Conservation (phyloP, 305 asterid species). For the Solanum aculeatissimum region DNA sequence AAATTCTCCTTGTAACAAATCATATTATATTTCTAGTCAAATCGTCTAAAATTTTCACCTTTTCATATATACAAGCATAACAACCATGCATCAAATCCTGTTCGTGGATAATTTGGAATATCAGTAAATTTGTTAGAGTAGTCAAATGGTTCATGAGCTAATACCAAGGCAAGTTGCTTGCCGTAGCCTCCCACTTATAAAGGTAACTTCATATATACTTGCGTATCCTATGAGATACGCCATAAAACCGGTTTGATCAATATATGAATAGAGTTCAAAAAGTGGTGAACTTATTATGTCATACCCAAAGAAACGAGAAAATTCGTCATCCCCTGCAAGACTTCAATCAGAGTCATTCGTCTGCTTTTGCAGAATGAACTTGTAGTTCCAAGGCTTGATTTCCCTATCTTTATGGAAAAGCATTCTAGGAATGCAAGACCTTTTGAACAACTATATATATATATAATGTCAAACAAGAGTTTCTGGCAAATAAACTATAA, state of each 20-base stretch:
- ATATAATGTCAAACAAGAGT: background rate
- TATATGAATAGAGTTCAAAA: background rate
- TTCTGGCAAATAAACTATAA: background rate
- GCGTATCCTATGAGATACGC: background rate
- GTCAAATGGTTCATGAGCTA: background rate
- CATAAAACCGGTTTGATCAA: background rate
- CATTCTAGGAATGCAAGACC: background rate
- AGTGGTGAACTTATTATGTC: background rate
- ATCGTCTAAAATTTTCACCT: too few species aligned
- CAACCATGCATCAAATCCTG: background rate
- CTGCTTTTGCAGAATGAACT: background rate
- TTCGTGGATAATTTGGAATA: background rate
- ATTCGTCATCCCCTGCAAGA: background rate
- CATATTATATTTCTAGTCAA: background rate
- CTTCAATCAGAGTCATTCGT: background rate
- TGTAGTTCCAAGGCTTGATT: background rate
- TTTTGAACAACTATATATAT: background rate
- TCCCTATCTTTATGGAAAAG: background rate
- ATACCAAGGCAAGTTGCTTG: background rate
- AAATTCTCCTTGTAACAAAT: background rate
- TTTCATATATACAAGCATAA: background rate
- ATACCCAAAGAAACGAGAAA: background rate
- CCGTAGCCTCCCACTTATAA: background rate
- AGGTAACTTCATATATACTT: background rate
- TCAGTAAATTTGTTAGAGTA: background rate